phyloP scores from a whole-genome alignment of 306 rosid genomes.

The Quercus berberidifolia region DNA sequence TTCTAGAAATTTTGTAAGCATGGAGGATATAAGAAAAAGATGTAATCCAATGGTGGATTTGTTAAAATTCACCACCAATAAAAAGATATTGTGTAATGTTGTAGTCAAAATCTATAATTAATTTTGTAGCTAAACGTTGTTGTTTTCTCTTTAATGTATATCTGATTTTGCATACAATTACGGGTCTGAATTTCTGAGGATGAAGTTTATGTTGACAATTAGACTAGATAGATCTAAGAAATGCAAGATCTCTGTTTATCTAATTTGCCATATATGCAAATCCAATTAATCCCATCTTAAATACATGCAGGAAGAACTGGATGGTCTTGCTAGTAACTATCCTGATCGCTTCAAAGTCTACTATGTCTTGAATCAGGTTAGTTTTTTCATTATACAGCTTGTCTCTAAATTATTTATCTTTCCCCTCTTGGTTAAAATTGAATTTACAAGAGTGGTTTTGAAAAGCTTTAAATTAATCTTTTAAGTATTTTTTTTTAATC shows the following conservation, averaged over 20 bases:
- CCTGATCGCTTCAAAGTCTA: constrained; percentile 67
- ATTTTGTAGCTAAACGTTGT: too few relatives aligned
- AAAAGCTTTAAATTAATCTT: neutral
- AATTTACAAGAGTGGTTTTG: neutral
- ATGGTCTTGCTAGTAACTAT: constrained; percentile 61
- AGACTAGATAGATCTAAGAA: neutral
- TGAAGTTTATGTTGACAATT: neutral
- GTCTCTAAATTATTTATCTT: neutral
- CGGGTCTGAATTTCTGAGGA: neutral
- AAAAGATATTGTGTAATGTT: too few relatives aligned
- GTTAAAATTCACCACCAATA: too few relatives aligned
- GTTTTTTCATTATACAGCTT: constrained; percentile 21
- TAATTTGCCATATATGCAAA: neutral
- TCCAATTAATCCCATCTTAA: neutral
- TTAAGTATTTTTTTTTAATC: neutral
- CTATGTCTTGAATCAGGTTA: constrained; percentile 86
- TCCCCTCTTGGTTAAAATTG: neutral
- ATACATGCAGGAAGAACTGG: constrained; percentile 77
- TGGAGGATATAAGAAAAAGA: too few relatives aligned
- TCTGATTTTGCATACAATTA: neutral
- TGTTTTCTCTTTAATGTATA: too few relatives aligned
- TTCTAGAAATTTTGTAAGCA: too few relatives aligned
- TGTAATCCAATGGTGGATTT: too few relatives aligned
- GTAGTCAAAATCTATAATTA: too few relatives aligned
- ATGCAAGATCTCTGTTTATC: neutral